phyloP scores from a whole-genome alignment of 106 monocot species.

The Iris macrosiphon region DNA sequence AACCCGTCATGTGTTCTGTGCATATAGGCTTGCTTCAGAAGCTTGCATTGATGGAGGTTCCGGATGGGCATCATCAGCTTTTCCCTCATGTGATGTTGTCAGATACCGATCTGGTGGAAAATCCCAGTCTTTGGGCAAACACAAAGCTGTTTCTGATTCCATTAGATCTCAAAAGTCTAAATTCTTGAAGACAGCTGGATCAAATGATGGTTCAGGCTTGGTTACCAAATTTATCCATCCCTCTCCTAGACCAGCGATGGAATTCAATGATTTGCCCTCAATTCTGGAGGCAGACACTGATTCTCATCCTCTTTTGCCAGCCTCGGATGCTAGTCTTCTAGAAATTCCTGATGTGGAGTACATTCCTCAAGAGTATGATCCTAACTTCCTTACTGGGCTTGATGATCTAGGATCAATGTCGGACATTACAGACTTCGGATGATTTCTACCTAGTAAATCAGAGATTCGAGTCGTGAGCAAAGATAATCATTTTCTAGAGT shows the following conservation, averaged over 20 bases:
- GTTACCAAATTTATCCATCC: conserved; percentile 8
- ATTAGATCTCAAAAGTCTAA: conserved; percentile 52
- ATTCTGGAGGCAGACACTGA: conserved; percentile 7
- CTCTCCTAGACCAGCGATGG: conserved; percentile 7
- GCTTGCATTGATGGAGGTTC: conserved; percentile 52
- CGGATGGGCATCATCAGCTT: conserved; percentile 61
- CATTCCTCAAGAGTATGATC: conserved; percentile 43
- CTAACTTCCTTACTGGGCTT: conserved; percentile 33
- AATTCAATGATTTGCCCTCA: conserved; percentile 2
- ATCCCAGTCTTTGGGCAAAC: conserved; percentile 45
- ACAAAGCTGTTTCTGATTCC: conserved; percentile 36
- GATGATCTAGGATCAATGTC: conserved; percentile 34
- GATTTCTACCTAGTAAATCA: conserved; percentile 8
- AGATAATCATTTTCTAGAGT: too few relatives aligned
- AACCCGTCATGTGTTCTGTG: background rate
- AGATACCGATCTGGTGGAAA: conserved; percentile 28
- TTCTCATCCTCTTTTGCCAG: conserved; percentile 1
- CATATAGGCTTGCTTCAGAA: conserved; percentile 46
- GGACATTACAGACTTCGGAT: conserved; percentile 62
- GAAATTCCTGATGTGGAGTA: conserved; percentile 7
- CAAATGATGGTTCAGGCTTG: conserved; percentile 12
- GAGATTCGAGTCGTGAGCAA: too few relatives aligned
- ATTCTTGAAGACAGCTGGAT: conserved; percentile 25
- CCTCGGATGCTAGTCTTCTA: background rate
- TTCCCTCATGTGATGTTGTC: conserved; percentile 23